Percentiles rank a stretch among this genome's conserved stretches.
These are phyloP conservation scores for Mytilinidion resinicola DNA, from an alignment of 495 filamentous ascomycete genomes.

Conservation along the genomic window DNA sequence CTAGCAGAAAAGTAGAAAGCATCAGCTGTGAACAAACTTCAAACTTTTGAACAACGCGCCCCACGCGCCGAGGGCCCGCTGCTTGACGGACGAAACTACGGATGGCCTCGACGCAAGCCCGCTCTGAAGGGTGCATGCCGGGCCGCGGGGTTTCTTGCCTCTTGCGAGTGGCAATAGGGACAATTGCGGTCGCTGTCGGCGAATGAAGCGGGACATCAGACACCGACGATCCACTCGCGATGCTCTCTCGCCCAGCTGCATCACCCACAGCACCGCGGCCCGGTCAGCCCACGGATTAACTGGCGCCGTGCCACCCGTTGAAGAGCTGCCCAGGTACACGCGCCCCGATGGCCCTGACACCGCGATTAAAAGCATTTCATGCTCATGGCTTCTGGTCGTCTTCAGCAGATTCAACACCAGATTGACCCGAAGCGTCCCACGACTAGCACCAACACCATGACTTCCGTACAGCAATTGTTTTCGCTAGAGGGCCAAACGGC, in stretches of 20 bases:
- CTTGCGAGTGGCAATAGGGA: background rate
- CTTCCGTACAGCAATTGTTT: conserved; percentile 36
- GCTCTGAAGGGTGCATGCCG: too few species aligned
- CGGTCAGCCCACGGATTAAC: background rate
- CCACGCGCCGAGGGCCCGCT: background rate
- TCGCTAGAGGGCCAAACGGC: conserved; percentile 60
- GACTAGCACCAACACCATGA: conserved; percentile 20
- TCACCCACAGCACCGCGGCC: background rate
- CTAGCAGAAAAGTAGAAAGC: background rate
- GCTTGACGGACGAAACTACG: too few species aligned
- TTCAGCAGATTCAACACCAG: conserved; percentile 13
- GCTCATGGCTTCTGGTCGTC: conserved; percentile 4
- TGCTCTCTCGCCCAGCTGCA: background rate
- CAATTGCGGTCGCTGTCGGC: background rate
- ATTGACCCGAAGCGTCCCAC: conserved; percentile 2
- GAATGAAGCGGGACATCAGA: conserved; percentile 11
- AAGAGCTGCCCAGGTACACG: background rate
- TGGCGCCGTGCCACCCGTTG: too few species aligned
- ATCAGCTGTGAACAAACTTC: background rate
- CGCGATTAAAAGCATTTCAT: background rate
- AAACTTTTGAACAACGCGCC: background rate
- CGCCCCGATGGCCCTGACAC: background rate
- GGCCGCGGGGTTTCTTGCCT: conserved; percentile 2
- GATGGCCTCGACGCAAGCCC: too few species aligned
- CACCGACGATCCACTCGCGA: background rate